Base-by-base conservation (phyloP, 495 filamentous ascomycete genomes). In the Patellaria atrata region DNA sequence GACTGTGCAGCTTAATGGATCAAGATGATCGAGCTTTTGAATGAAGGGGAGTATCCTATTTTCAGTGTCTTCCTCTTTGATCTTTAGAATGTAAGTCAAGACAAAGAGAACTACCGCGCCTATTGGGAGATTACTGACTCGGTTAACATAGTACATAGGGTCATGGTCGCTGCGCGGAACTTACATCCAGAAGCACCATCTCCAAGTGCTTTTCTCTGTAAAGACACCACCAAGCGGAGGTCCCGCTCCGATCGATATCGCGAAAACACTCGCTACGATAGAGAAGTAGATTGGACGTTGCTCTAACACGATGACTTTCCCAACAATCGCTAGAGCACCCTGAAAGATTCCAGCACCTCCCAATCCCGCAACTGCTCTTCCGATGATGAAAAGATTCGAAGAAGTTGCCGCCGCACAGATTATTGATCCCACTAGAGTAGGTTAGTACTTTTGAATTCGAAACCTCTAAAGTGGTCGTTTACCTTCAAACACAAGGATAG, bases 381-480 rank as follows among this genome's bases (percentile, higher is more conserved):
- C 64, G 17, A 65, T 39, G 31, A 67, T 66, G 18, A 67, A 43
- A 47, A 60, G 58, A 9, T 52, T 58, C 0, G 60, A 65, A 16
- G 54, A 61, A 0, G 37, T 52, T 1, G 64, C 59, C 0, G 59
- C 41, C n/a, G 50, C 61, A 28, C 64, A 66, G 10, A 66, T 39
- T 5, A 62, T 25, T 2, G 61, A 64, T 17, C 61, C 62, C 3
- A 66, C 13, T 51, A 53, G 5, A 45, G 25, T 0, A n/a, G n/a
- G n/a, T n/a, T n/a, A n/a, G n/a, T n/a, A n/a, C n/a, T n/a, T n/a
- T n/a, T n/a, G n/a, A n/a, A n/a, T n/a, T n/a, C n/a, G n/a, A n/a
- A n/a, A n/a, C n/a, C n/a, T n/a, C n/a, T n/a, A n/a, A n/a, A n/a
- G n/a, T n/a, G 48, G 25, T 1, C 47, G 8, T 22, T 35, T 44